Percentiles rank a stretch among this genome's conserved stretches.
Conservation (phyloP, 2,329 filamentous ascomycete species). For the Exutisphaerella laricina region DNA sequence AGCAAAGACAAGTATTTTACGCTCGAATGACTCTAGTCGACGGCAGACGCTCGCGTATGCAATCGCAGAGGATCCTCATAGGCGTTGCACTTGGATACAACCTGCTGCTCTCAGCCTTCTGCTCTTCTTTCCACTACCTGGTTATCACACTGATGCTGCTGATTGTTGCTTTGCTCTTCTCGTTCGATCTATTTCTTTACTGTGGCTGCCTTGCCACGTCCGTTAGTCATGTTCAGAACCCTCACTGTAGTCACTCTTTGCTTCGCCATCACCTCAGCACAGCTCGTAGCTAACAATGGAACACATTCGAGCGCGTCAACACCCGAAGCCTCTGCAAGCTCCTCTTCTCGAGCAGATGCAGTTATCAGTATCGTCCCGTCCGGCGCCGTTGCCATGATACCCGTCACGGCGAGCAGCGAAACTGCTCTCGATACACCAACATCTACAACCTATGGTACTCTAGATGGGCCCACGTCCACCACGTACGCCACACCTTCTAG, state of each 20-base stretch:
- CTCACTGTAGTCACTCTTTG: conserved; percentile 10
- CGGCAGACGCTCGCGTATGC: too few species aligned
- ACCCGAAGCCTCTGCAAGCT: not conserved
- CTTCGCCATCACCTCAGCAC: conserved; percentile 10
- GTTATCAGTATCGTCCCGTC: not conserved
- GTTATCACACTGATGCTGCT: too few species aligned
- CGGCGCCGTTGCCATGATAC: conserved; percentile 1
- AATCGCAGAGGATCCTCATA: too few species aligned
- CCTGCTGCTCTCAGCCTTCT: not conserved
- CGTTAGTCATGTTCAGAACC: conserved; percentile 15
- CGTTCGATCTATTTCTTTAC: too few species aligned
- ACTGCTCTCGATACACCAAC: conserved; percentile 4
- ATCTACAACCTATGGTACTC: not conserved
- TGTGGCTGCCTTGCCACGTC: conserved; percentile 17
- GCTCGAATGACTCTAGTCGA: not conserved
- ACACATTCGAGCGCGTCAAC: not conserved
- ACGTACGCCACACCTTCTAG: not conserved
- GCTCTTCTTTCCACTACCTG: not conserved
- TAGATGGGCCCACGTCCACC: not conserved
- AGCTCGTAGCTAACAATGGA: conserved; percentile 1
- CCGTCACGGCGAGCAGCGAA: conserved; percentile 7
- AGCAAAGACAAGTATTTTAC: not conserved
- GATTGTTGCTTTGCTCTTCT: too few species aligned
- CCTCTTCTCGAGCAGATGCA: not conserved
- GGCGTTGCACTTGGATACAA: not conserved